phyloP scores from a whole-genome alignment of 2,329 filamentous ascomycete genomes.

The Bipolaris victoriae region DNA sequence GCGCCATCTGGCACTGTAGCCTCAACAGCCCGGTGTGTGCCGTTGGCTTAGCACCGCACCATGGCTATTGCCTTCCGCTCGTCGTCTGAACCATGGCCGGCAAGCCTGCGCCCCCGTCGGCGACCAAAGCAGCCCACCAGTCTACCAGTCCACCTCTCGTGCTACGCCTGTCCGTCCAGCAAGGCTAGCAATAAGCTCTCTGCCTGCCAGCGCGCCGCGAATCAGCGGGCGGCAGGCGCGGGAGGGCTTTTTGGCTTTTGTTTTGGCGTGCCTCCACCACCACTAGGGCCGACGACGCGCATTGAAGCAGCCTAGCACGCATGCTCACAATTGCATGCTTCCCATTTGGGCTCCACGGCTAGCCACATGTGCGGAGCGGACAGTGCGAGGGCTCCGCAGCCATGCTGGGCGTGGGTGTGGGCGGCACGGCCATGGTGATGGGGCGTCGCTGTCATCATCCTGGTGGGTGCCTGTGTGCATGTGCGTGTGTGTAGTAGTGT shows the following conservation, averaged over 20 bases:
- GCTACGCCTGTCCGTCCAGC: slow-evolving; percentile 20
- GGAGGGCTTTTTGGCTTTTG: slow-evolving; percentile 36
- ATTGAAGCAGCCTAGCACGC: slow-evolving; percentile 22
- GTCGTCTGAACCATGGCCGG: slow-evolving; percentile 20
- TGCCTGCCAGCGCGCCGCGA: slow-evolving; percentile 31
- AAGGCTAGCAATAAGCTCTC: slow-evolving; percentile 24
- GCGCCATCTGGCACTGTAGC: slow-evolving; percentile 16
- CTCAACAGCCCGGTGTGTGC: slow-evolving; percentile 14
- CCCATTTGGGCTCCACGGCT: slow-evolving; percentile 28
- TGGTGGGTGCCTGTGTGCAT: not conserved
- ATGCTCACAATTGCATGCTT: slow-evolving; percentile 34
- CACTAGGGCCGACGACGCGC: slow-evolving; percentile 15
- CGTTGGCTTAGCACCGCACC: not conserved
- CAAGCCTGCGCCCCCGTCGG: slow-evolving; percentile 19
- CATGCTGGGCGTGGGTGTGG: slow-evolving; percentile 22
- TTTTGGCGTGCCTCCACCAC: slow-evolving; percentile 33
- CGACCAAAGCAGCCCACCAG: slow-evolving; percentile 11
- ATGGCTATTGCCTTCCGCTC: too few relatives aligned
- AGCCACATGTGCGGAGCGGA: slow-evolving; percentile 25
- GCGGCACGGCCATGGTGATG: slow-evolving; percentile 11
- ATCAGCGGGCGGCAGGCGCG: slow-evolving; percentile 35
- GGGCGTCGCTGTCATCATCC: slow-evolving; percentile 16
- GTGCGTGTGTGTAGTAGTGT: too few relatives aligned
- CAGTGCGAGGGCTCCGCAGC: slow-evolving; percentile 24
- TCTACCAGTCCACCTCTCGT: slow-evolving; percentile 12